Evolutionary conservation across 2,329 filamentous ascomycete genomes (phyloP).

Genomic region (Rhynchosporium graminicola): DNA sequence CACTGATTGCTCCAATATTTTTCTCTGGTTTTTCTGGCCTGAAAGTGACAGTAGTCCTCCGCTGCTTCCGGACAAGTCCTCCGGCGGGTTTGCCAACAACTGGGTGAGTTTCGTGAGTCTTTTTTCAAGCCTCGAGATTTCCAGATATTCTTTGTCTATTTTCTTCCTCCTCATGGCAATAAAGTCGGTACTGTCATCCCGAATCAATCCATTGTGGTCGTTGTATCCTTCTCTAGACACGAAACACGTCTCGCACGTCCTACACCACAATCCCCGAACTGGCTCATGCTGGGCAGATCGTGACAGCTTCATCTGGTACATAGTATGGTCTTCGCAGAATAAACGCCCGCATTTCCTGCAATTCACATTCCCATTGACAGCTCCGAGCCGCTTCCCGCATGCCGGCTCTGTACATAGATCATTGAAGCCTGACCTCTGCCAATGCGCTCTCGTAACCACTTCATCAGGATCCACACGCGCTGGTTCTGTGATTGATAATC

Average conservation of each 20-base stretch:
- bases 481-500: constrained; percentile 39
- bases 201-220: constrained; percentile 72
- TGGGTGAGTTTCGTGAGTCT: constrained; percentile 87
- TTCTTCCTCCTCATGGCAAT: constrained; percentile 68
- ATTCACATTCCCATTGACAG: constrained; percentile 82
- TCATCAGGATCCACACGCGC: constrained; percentile 73
- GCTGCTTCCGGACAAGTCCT: constrained; percentile 57
- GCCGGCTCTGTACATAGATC: constrained; percentile 86
- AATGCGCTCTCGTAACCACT: constrained; percentile 82
- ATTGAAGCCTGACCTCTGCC: constrained; percentile 74
- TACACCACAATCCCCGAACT: constrained; percentile 84
- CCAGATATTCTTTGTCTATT: constrained; percentile 82
- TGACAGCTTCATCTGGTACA: constrained; percentile 99
- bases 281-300: constrained; percentile 88
- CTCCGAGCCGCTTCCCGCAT: constrained; percentile 78
- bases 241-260: constrained; percentile 98
- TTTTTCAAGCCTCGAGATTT: constrained; percentile 88
- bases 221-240: constrained; percentile 96
- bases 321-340: constrained; percentile 96
- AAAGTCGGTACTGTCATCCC: constrained; percentile 75
- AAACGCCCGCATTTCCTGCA: constrained; percentile 90
- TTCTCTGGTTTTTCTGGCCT: constrained; percentile 73
- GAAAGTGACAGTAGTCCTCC: constrained; percentile 57
- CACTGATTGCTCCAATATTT: constrained; percentile 84
- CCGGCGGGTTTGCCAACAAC: constrained; percentile 73